Percentiles rank a stretch among this genome's conserved stretches.
phyloP scores from a whole-genome alignment of 129 eudicot genomes.

The Gnaphalium uliginosum region DNA sequence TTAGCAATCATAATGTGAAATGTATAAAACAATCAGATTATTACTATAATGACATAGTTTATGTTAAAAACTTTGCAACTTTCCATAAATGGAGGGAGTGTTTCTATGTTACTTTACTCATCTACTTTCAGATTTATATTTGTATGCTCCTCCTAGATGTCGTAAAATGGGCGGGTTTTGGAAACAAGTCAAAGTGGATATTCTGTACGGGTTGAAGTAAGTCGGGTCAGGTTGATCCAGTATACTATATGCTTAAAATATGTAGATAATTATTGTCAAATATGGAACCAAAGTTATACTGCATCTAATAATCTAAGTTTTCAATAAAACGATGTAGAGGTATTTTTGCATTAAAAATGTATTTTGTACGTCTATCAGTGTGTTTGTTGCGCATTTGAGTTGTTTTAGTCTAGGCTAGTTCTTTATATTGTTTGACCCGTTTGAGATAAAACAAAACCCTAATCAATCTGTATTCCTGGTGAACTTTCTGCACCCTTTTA shows the following conservation, averaged over 20 bases:
- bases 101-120: not conserved
- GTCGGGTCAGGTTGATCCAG: not conserved
- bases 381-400: not conserved
- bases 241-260: not conserved
- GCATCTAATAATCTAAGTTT: not conserved
- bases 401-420: not conserved
- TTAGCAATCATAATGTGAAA: not conserved
- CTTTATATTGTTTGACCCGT: not conserved
- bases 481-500: not conserved
- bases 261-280: not conserved
- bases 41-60: no score
- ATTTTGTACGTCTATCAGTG: not conserved
- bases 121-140: not conserved
- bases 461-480: not conserved
- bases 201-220: not conserved
- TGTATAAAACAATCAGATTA: no score
- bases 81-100: not conserved
- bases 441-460: not conserved
- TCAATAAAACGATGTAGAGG: not conserved
- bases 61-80: not conserved
- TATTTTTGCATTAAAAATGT: not conserved
- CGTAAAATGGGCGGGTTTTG: not conserved
- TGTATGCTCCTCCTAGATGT: not conserved
- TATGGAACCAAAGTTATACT: not conserved
- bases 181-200: not conserved